These are phyloP conservation scores for Neofusicoccum sp. DNA, from an alignment of 2,329 filamentous ascomycete species.

Conservation along the genomic window DNA sequence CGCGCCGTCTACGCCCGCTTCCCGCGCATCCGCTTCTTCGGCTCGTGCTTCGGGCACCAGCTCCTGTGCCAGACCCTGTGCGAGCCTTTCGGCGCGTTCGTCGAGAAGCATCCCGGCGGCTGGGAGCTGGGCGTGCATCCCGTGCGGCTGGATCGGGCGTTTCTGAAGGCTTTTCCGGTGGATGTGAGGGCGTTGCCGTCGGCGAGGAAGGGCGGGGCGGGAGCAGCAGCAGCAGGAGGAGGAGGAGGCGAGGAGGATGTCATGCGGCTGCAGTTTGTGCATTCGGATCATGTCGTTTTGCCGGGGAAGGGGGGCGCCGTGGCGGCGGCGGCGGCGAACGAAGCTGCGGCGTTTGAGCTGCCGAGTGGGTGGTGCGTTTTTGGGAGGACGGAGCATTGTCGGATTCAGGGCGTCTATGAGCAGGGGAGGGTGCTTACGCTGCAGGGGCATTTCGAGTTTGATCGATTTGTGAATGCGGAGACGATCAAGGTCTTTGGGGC, in stretches of 20 bases:
- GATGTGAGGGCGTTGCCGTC: slow-evolving; percentile 42
- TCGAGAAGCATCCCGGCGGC: slow-evolving; percentile 50
- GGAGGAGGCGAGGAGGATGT: not conserved
- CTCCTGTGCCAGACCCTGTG: slow-evolving; percentile 58
- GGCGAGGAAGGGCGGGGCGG: slow-evolving; percentile 15
- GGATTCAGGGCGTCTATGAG: slow-evolving; percentile 45
- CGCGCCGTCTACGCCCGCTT: slow-evolving; percentile 56
- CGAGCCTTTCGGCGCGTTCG: slow-evolving; percentile 57
- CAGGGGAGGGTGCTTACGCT: slow-evolving; percentile 47
- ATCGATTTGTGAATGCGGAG: slow-evolving; percentile 47
- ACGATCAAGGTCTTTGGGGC: slow-evolving; percentile 45
- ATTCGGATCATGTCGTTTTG: slow-evolving; percentile 40
- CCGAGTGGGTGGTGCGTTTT: slow-evolving; percentile 32
- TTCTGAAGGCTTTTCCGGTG: slow-evolving; percentile 43
- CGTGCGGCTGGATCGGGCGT: slow-evolving; percentile 44
- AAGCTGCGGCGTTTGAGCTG: slow-evolving; percentile 1
- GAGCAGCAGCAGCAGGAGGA: not conserved
- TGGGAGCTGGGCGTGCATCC: slow-evolving; percentile 54
- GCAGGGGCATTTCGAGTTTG: slow-evolving; percentile 53
- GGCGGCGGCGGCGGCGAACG: slow-evolving; percentile 26
- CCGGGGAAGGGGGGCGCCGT: slow-evolving; percentile 35
- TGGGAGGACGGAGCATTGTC: slow-evolving; percentile 33
- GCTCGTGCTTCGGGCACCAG: slow-evolving; percentile 49
- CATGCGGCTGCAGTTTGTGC: slow-evolving; percentile 43
- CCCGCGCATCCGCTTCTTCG: slow-evolving; percentile 47